A percentile compares a stretch with the other conserved stretches of the same genome.
These are phyloP conservation scores for Leccinum olivaceoglutinosum DNA, from an alignment of 1,284 basidiomycete genomes.

Conservation along the genomic window DNA sequence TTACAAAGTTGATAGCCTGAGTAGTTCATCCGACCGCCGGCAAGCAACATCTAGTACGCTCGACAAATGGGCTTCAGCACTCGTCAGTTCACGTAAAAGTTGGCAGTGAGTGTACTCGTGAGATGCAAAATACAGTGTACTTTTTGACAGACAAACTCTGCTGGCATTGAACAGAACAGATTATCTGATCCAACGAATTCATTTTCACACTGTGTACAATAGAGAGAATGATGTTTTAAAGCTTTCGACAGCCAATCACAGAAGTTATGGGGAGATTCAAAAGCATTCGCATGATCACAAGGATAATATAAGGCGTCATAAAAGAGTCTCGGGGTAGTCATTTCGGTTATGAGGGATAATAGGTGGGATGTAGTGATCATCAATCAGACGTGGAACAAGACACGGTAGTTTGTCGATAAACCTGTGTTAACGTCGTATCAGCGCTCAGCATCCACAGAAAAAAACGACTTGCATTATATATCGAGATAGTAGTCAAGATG, in stretches of 20 bases:
- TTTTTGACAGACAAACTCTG: neutral
- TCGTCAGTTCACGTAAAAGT: too few relatives aligned
- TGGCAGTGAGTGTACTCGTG: neutral
- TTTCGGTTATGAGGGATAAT: neutral
- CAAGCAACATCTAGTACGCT: too few relatives aligned
- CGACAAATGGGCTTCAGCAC: too few relatives aligned
- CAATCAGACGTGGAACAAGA: too few relatives aligned
- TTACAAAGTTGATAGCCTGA: too few relatives aligned
- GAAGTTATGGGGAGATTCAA: neutral
- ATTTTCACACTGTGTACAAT: neutral
- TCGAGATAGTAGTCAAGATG: neutral
- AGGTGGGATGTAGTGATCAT: conserved; percentile 1
- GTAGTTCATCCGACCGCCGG: too few relatives aligned
- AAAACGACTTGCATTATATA: neutral
- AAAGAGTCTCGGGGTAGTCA: neutral
- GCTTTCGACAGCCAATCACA: neutral
- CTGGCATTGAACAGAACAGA: neutral
- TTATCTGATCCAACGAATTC: too few relatives aligned
- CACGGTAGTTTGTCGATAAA: too few relatives aligned
- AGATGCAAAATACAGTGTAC: neutral
- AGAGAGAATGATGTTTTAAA: neutral
- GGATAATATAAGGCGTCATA: neutral
- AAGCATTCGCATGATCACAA: neutral
- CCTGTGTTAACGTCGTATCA: neutral
- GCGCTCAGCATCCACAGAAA: neutral